These are phyloP conservation scores for Emergomyces pasteurianus DNA, from an alignment of 2,329 filamentous ascomycete genomes.

Conservation along the genomic window DNA sequence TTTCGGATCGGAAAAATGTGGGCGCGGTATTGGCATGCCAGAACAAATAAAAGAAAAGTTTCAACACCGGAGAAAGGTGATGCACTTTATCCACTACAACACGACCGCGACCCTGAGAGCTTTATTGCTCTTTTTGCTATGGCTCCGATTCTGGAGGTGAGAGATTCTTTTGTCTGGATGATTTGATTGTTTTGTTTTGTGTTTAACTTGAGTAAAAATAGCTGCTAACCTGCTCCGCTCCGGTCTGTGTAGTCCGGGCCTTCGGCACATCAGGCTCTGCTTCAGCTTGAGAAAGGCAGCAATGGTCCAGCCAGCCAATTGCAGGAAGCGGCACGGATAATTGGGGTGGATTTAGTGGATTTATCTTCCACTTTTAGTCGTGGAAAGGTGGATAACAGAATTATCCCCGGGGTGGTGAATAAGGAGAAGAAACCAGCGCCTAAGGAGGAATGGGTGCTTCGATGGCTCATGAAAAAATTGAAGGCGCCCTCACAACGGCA, in stretches of 20 bases:
- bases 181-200: background rate
- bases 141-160: slow-evolving; percentile 27
- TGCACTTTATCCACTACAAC: background rate
- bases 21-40: slow-evolving; percentile 7
- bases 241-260: slow-evolving; percentile 21
- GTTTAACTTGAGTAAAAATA: background rate
- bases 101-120: slow-evolving; percentile 1
- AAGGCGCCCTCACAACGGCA: slow-evolving; percentile 28
- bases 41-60: slow-evolving; percentile 1
- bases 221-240: slow-evolving; percentile 2
- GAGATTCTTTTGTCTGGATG: slow-evolving; percentile 7
- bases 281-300: slow-evolving; percentile 34
- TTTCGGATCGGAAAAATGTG: slow-evolving; percentile 29
- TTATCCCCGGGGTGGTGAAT: background rate
- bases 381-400: background rate
- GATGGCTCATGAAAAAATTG: slow-evolving; percentile 54
- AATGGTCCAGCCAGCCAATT: slow-evolving; percentile 28
- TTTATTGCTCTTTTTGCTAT: slow-evolving; percentile 16
- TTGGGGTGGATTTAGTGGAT: slow-evolving; percentile 30
- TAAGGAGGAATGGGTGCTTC: slow-evolving; percentile 54
- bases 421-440: slow-evolving; percentile 16
- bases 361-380: slow-evolving; percentile 21
- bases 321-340: slow-evolving; percentile 31
- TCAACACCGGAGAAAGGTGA: background rate
- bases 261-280: slow-evolving; percentile 33